A percentile compares a stretch with the other conserved stretches of the same genome.
Evolutionary conservation across 352 stramenopile genomes (phyloP).

Genomic region (Phytophthora pseudosyringae): DNA sequence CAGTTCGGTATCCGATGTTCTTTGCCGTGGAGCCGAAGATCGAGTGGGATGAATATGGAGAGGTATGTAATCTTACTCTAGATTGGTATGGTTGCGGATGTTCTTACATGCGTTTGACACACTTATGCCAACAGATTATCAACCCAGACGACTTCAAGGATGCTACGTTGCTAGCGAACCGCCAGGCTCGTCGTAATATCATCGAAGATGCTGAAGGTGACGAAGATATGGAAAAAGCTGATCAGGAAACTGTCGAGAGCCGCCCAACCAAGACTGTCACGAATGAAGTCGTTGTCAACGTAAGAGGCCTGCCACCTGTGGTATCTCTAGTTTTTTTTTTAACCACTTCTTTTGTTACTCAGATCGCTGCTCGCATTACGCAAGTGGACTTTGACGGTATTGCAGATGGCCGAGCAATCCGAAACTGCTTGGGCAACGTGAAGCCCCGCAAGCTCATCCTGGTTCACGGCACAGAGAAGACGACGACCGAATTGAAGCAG

Average conservation of each 20-base stretch:
- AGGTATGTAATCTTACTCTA: constrained; percentile 39
- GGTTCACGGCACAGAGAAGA: constrained; percentile 84
- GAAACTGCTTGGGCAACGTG: constrained; percentile 89
- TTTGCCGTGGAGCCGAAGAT: constrained; percentile 86
- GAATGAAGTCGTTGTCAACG: constrained; percentile 67
- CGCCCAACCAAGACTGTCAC: constrained; percentile 86
- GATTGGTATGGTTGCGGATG: background rate
- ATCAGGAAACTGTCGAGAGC: constrained; percentile 67
- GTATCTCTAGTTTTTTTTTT: background rate
- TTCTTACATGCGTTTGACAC: background rate
- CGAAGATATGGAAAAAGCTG: constrained; percentile 73
- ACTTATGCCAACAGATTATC: constrained; percentile 60
- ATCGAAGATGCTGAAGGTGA: constrained; percentile 67
- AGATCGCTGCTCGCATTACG: constrained; percentile 80
- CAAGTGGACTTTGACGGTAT: constrained; percentile 88
- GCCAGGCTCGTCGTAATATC: constrained; percentile 67
- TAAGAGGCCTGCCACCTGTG: constrained; percentile 25
- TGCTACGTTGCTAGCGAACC: constrained; percentile 62
- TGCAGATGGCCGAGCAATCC: constrained; percentile 84
- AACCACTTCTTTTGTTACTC: constrained; percentile 8
- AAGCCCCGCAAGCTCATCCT: constrained; percentile 91
- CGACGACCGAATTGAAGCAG: constrained; percentile 80
- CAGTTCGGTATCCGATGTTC: constrained; percentile 89
- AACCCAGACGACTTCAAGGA: constrained; percentile 87
- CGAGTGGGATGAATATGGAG: constrained; percentile 92